Conservation (phyloP, 768 basidiomycete genomes). For the Plicaturopsis crispa region DNA sequence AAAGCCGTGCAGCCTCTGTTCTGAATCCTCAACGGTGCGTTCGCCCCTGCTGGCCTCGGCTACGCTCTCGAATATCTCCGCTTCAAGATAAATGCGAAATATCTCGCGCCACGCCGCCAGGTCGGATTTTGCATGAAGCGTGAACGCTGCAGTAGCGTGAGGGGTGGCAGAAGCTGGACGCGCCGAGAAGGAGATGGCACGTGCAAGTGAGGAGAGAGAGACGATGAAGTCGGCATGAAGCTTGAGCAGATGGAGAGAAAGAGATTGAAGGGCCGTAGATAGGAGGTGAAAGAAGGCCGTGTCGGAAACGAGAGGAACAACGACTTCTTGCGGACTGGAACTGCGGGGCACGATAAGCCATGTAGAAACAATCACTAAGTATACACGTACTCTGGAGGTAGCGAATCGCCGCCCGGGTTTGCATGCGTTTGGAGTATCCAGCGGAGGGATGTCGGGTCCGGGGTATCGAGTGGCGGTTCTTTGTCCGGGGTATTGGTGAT, state of each 20-base stretch:
- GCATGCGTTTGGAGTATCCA: slow-evolving; percentile 17
- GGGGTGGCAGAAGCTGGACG: slow-evolving; percentile 31
- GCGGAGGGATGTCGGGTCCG: slow-evolving; percentile 11
- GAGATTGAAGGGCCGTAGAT: slow-evolving; percentile 47
- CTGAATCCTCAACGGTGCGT: slow-evolving; percentile 59
- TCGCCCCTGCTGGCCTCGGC: slow-evolving; percentile 63
- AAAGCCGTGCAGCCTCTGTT: slow-evolving; percentile 57
- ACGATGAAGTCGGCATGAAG: slow-evolving; percentile 44
- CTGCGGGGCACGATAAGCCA: slow-evolving; percentile 3
- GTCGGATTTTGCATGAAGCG: slow-evolving; percentile 32
- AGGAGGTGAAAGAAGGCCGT: slow-evolving; percentile 75
- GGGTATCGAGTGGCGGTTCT: neutral
- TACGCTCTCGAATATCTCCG: slow-evolving; percentile 76
- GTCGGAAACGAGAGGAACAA: slow-evolving; percentile 78
- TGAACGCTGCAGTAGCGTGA: slow-evolving; percentile 39
- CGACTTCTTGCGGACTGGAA: slow-evolving; percentile 36
- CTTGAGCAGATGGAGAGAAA: slow-evolving; percentile 32
- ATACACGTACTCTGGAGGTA: slow-evolving; percentile 1
- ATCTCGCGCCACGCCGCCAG: slow-evolving; percentile 87
- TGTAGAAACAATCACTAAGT: slow-evolving; percentile 1
- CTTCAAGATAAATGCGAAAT: slow-evolving; percentile 80
- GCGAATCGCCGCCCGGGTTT: neutral
- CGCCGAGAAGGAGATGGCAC: slow-evolving; percentile 31
- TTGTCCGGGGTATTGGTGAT: slow-evolving; percentile 13
- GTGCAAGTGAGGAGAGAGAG: slow-evolving; percentile 29